Conservation (phyloP, 2,329 filamentous ascomycete genomes). For the Colletotrichum nymphaeae region DNA sequence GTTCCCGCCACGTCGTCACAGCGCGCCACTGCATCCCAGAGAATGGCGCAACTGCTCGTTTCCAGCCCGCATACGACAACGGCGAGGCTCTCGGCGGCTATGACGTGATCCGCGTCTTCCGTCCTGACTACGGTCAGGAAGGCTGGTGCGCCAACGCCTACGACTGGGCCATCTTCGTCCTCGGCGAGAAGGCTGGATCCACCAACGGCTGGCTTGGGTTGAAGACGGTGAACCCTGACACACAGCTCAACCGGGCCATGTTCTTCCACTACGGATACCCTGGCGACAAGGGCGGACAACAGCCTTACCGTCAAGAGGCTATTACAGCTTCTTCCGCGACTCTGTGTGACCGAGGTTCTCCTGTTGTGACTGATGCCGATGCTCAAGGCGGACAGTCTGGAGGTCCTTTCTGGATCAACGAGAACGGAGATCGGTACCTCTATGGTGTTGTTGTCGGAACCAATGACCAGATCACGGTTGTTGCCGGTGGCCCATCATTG, state of each 20-base stretch:
- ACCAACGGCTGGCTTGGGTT: constrained; percentile 41
- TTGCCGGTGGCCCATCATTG: constrained; percentile 17
- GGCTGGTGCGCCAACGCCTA: constrained; percentile 30
- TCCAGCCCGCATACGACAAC: constrained; percentile 41
- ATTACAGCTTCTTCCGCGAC: constrained; percentile 26
- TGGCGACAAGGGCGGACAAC: constrained; percentile 33
- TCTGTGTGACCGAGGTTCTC: constrained; percentile 15
- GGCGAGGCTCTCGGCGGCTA: constrained; percentile 35
- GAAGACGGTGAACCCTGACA: constrained; percentile 33
- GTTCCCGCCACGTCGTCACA: constrained; percentile 44
- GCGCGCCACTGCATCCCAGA: constrained; percentile 41
- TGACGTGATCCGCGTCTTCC: constrained; percentile 11
- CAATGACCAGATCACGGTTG: background rate
- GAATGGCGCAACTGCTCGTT: constrained; percentile 37
- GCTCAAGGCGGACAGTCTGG: constrained; percentile 22
- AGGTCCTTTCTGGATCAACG: constrained; percentile 24
- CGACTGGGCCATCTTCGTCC: constrained; percentile 43
- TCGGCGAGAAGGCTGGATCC: constrained; percentile 41
- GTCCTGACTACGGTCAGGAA: constrained; percentile 8
- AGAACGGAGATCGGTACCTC: constrained; percentile 22
- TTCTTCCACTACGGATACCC: constrained; percentile 40
- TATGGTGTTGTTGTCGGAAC: constrained; percentile 22
- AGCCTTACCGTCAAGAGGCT: constrained; percentile 34
- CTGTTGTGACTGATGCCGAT: constrained; percentile 23
- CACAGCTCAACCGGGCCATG: constrained; percentile 29